Evolutionary conservation across 2,329 filamentous ascomycete species (phyloP).

Genomic region (Aspergillus sp.): DNA sequence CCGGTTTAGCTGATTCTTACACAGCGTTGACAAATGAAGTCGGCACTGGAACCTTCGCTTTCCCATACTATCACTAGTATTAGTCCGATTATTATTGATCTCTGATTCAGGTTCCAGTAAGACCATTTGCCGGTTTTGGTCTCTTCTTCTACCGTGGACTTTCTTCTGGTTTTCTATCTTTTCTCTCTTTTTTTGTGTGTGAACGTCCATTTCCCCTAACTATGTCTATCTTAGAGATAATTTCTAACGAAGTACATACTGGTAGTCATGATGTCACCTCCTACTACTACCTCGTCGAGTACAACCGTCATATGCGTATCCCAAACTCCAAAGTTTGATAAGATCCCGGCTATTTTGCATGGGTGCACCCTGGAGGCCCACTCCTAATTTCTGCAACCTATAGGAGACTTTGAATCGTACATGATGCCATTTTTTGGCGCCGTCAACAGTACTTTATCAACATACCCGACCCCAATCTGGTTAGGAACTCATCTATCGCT

Average conservation of each 20-base stretch:
- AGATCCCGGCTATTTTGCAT: background rate
- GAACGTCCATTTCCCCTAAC: background rate
- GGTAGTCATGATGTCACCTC: background rate
- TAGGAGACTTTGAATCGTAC: background rate
- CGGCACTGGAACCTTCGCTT: background rate
- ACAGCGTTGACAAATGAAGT: slow-evolving; percentile 34
- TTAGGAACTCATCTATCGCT: background rate
- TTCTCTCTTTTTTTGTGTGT: background rate
- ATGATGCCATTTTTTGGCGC: background rate
- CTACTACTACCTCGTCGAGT: background rate
- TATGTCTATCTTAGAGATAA: no score
- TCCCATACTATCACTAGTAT: background rate
- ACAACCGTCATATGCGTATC: background rate
- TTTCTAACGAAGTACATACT: no score
- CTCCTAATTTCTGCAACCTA: background rate
- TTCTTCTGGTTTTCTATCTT: background rate
- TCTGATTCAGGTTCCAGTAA: background rate
- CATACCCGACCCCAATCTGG: background rate
- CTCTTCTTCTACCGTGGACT: background rate
- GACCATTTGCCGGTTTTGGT: background rate
- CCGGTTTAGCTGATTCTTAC: slow-evolving; percentile 29
- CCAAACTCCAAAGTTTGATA: background rate
- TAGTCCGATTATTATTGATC: background rate
- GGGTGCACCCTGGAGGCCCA: background rate
- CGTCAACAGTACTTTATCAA: background rate